Base-by-base conservation (phyloP, 1,284 basidiomycete species). In the Fomes fomentarius region DNA sequence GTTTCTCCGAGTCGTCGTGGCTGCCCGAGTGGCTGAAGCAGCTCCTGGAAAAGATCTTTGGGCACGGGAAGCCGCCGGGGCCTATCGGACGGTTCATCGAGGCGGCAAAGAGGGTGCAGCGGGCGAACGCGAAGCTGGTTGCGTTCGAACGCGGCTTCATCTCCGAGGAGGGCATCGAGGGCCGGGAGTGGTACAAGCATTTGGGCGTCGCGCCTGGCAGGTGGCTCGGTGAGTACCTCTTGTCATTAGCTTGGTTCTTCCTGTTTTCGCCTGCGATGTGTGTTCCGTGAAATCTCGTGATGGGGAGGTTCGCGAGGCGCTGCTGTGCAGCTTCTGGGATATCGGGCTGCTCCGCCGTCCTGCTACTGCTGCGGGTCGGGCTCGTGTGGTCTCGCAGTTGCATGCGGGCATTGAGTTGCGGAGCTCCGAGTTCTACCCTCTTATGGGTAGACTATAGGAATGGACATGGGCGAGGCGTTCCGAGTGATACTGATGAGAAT, bases 131-230 rank as follows among this genome's bases (percentile, higher is more conserved):
- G 71, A 89, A 87, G 69, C 74, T 96, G 30, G 75, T 81, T 30
- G 66, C 73, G 3, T 96, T 96, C 63, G 96, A 98, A 70, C 80
- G 80, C 50, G 93, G 93, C 10, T 94, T 98, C 72, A 87, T 96
- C 62, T 85, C 85, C 5, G 77, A 89, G 62, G 81, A 80, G 19
- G 96, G 96, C 0, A 77, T 93, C 46, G 87, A 85, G 67, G 87
- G 88, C 54, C 80, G 92, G 26, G 86, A 92, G 68, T 96, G 93
- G 93, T 96, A 85, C 69, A 79, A 79, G 67, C 91, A 96, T 72
- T 78, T 96, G 47, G 93, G 83, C 37, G 92, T 95, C 33, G 92
- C 94, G 5, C 95, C 96, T 7, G 95, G 94, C 24, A 88, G 90
- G 65, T 95, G 90, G 85, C 81, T 93, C 26, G 91, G 93, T 89